Conservation (phyloP, 306 rosid genomes). For the Biancaea sappan region DNA sequence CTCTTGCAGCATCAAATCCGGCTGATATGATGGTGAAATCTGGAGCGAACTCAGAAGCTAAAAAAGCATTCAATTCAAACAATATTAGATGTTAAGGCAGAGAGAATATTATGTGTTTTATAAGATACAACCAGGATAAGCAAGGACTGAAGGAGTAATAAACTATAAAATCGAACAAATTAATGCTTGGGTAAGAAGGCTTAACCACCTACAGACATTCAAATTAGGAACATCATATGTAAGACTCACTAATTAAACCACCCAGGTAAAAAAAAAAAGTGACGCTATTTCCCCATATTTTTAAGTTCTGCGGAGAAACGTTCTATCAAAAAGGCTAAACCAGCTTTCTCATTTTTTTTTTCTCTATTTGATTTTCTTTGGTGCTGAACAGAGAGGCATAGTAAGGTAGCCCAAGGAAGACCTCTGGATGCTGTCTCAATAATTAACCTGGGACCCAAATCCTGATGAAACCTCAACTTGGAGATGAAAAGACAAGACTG, state of each 20-base stretch:
- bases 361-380: background rate
- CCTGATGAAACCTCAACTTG: background rate
- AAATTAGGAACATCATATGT: background rate
- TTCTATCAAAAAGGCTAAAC: background rate
- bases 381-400: background rate
- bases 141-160: background rate
- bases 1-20: constrained; percentile 99
- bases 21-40: constrained; percentile 96
- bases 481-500: background rate
- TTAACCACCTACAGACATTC: background rate
- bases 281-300: background rate
- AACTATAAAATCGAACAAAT: background rate
- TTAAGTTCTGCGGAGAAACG: background rate
- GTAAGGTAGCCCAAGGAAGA: background rate
- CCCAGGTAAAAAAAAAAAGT: background rate
- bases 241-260: background rate
- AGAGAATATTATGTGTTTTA: constrained; percentile 9
- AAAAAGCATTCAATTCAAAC: constrained; percentile 37
- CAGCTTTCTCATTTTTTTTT: background rate
- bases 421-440: background rate
- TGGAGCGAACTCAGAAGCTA: constrained; percentile 91
- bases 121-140: background rate
- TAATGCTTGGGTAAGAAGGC: background rate
- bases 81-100: constrained; percentile 22
- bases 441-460: background rate